Percentiles rank a stretch among this genome's conserved stretches.
phyloP scores from a whole-genome alignment of 495 filamentous ascomycete genomes.

The Hyaloscypha finlandica region DNA sequence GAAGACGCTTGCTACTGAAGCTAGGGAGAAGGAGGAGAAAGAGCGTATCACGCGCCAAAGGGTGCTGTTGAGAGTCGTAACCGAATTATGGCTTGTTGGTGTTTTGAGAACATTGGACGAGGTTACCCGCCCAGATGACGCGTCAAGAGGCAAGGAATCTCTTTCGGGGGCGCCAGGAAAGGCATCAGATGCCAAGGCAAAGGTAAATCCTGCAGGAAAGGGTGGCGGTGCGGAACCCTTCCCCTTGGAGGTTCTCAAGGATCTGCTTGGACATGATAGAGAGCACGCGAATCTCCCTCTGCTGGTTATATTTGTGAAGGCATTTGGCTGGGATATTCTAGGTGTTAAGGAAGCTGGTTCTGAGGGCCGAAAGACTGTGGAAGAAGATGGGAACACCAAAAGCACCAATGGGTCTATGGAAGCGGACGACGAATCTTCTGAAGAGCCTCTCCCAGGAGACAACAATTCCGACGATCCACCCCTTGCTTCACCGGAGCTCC shows the following conservation, averaged over 20 bases:
- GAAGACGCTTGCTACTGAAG: slow-evolving; percentile 76
- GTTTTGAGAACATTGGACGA: slow-evolving; percentile 88
- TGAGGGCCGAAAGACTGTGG: slow-evolving; percentile 80
- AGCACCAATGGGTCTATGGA: slow-evolving; percentile 45
- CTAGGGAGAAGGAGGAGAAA: slow-evolving; percentile 93
- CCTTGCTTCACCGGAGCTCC: slow-evolving; percentile 72
- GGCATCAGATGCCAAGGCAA: slow-evolving; percentile 55
- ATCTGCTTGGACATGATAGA: slow-evolving; percentile 87
- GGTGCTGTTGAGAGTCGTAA: slow-evolving; percentile 82
- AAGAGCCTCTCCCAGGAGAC: slow-evolving; percentile 44
- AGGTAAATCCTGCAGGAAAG: slow-evolving; percentile 45
- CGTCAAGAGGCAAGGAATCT: slow-evolving; percentile 64
- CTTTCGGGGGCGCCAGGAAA: slow-evolving; percentile 47
- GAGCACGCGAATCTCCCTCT: slow-evolving; percentile 91
- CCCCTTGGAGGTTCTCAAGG: slow-evolving; percentile 93
- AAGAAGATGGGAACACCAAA: slow-evolving; percentile 78
- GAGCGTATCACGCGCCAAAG: slow-evolving; percentile 86
- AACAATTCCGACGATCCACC: slow-evolving; percentile 61
- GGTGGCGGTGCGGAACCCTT: slow-evolving; percentile 77
- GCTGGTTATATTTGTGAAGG: slow-evolving; percentile 92
- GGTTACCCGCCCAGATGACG: slow-evolving; percentile 81
- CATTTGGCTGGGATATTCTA: slow-evolving; percentile 93
- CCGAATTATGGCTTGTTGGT: slow-evolving; percentile 94
- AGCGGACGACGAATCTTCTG: slow-evolving; percentile 48
- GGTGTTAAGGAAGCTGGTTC: slow-evolving; percentile 68